Evolutionary conservation across 1,284 basidiomycete species (phyloP), one percentile per base, ranked within the genome.

Genomic region (Microbotryomycetes sp.): DNA sequence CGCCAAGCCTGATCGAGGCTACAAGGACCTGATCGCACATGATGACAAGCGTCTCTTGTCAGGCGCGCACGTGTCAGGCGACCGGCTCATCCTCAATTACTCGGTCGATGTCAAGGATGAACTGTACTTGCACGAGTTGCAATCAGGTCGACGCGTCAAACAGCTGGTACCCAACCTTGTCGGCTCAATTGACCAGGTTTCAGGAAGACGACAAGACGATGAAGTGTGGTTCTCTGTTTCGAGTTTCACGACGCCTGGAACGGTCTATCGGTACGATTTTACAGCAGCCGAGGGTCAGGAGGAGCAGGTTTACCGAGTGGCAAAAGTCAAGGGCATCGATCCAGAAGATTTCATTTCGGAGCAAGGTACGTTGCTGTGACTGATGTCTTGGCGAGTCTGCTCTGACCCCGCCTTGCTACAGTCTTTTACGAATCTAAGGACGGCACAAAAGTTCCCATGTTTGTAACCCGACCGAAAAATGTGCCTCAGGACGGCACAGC

Each of bases 361-460:
- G 67, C 89, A 92, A 76, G 82, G 84, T 59, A 70, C 45, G 72
- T 42, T 36, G 25, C 23, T 16, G 55, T 42, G 49, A 6, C 7
- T 19, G 5, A 25, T 14, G 4, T 58, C 15, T 2, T 56, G 9
- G 14, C 29, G 15, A 15, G 9, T 6, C 23, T 29, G 47, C 25
- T 54, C 29, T 42, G 31, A 32, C 42, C 31, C 45, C 31, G 55
- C 47, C 42, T 7, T 42, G 9, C 26, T 30, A 61, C 84, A 81
- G 83, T 88, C 12, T 89, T 88, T 84, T 89, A 85, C 70, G 74
- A 79, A 23, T 85, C 84, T 75, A 87, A 87, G 74, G 90, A 92
- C 71, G 88, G 88, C 0, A 91, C 88, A 2, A 81, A 80, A 54
- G 80, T 92, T 32, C 89, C 89, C 2, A 90, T 92, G 88, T 92